Evolutionary conservation across 202 grass and related monocot genomes (phyloP), one percentile per base, ranked within the genome.

Genomic region (Cymbopogon flexuosus): DNA sequence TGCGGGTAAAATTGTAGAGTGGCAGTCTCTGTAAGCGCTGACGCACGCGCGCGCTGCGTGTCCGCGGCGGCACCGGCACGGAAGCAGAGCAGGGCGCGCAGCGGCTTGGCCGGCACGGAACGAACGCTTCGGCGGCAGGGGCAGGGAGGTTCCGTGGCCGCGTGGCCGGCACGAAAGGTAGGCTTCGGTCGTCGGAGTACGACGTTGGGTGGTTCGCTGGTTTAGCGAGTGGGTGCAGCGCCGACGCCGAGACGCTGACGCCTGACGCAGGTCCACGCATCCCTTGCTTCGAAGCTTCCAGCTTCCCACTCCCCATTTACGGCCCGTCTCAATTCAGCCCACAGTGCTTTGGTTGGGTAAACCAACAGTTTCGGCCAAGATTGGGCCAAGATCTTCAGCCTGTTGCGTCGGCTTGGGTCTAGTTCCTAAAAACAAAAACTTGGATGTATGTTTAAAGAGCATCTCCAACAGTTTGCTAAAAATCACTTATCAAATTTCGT

Each of bases 81-180:
- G 51, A 18, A 3, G 41, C 45, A 16, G 45, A 13, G 42, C 3
- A 14, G 12, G 2, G 11, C 16, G 41, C 43, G 68, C 39, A 12
- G 5, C 79, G 63, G 43, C 85, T 87, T 87, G 85, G 65, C 79
- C 42, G 85, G 1, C 85, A 87, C 85, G 73, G 45, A 87, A 87
- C 21, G 3, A 5, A 19, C 2, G 10, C 33, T 30, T 10, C 23
- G 35, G 13, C 0, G 3, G 30, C n/a, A 15, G 51, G 16, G 43
- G 27, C 27, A 27, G 27, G 13, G 45, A 47, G 45, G 47, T 51
- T 51, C 47, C 47, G 41, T 51, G 2, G 49, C 16, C 49, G 49
- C 49, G 19, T 54, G 51, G 51, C 51, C 51, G 52, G 52, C 52
- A 57, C n/a, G 52, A 22, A 56, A 56, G 52, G 52, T 21, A 56